A percentile compares a stretch with the other conserved stretches of the same genome.
Conservation (phyloP, 73 alveolate genomes). For the Paramecium sexaurelia region DNA sequence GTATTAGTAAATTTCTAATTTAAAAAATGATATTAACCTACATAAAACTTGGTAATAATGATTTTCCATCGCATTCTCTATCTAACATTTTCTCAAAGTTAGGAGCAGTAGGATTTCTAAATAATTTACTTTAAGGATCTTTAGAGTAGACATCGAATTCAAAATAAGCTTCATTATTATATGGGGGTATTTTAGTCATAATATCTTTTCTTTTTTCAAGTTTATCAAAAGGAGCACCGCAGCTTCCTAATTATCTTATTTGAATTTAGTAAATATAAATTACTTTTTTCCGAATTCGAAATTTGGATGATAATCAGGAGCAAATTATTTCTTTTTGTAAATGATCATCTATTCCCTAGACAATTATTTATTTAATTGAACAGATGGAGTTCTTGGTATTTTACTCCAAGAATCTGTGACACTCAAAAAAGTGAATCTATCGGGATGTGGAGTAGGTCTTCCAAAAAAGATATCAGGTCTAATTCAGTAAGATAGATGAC, state of each 20-base stretch:
- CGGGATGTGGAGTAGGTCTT: conserved; percentile 58
- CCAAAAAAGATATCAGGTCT: conserved; percentile 41
- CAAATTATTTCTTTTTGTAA: conserved; percentile 63
- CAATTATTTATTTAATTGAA: conserved; percentile 16
- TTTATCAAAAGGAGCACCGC: conserved; percentile 61
- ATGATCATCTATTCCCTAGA: conserved; percentile 60
- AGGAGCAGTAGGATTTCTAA: conserved; percentile 65
- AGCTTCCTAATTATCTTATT: conserved; percentile 35
- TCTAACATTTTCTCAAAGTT: conserved; percentile 36
- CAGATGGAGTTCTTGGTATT: conserved; percentile 50
- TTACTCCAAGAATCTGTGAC: conserved; percentile 62
- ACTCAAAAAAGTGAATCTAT: conserved; percentile 40
- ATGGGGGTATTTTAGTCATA: conserved; percentile 33
- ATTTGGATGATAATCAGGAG: conserved; percentile 66
- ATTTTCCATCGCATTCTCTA: conserved; percentile 53
- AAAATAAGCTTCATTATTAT: conserved; percentile 49
- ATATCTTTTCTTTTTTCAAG: conserved; percentile 30
- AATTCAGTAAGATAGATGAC: neutral
- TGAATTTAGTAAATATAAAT: neutral
- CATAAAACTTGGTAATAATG: conserved; percentile 60
- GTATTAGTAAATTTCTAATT: conserved; percentile 57
- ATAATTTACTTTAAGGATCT: neutral
- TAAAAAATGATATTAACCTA: neutral
- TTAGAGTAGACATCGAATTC: conserved; percentile 48
- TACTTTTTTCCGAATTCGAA: conserved; percentile 61